These are phyloP conservation scores for Pichia sp. DNA, from an alignment of 1,139 yeast genomes.

Conservation along the genomic window DNA sequence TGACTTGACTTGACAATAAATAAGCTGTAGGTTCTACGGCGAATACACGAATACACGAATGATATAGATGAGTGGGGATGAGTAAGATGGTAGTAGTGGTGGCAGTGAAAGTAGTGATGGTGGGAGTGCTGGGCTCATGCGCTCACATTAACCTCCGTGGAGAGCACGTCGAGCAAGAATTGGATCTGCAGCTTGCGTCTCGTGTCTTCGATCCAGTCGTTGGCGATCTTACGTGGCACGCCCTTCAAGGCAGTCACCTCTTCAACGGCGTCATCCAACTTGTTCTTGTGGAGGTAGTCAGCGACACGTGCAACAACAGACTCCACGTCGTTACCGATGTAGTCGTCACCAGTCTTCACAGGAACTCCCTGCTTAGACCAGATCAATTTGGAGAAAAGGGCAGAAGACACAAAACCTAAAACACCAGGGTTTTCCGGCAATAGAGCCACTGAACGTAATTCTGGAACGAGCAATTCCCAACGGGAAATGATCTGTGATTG, in stretches of 20 bases:
- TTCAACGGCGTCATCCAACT: slow-evolving; percentile 83
- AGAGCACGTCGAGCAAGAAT: slow-evolving; percentile 61
- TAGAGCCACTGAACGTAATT: slow-evolving; percentile 75
- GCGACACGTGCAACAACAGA: slow-evolving; percentile 83
- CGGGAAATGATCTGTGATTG: slow-evolving; percentile 62
- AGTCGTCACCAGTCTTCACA: slow-evolving; percentile 28
- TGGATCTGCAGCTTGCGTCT: slow-evolving; percentile 86
- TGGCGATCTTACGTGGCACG: slow-evolving; percentile 85
- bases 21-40: no score
- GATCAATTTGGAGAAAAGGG: slow-evolving; percentile 67
- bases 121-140: no score
- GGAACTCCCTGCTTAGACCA: slow-evolving; percentile 60
- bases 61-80: no score
- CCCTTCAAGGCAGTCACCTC: slow-evolving; percentile 89
- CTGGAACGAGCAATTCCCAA: slow-evolving; percentile 75
- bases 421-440: slow-evolving; percentile 91
- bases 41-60: no score
- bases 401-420: slow-evolving; percentile 81
- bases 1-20: no score
- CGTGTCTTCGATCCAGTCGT: slow-evolving; percentile 86
- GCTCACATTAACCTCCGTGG: slow-evolving; percentile 38
- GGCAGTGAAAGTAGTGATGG: no score
- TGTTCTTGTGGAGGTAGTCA: slow-evolving; percentile 65
- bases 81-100: no score
- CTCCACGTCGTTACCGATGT: slow-evolving; percentile 78